Evolutionary conservation across 2,329 filamentous ascomycete species (phyloP), one percentile per base, ranked within the genome.

Genomic region (Botrytis paeoniae): DNA sequence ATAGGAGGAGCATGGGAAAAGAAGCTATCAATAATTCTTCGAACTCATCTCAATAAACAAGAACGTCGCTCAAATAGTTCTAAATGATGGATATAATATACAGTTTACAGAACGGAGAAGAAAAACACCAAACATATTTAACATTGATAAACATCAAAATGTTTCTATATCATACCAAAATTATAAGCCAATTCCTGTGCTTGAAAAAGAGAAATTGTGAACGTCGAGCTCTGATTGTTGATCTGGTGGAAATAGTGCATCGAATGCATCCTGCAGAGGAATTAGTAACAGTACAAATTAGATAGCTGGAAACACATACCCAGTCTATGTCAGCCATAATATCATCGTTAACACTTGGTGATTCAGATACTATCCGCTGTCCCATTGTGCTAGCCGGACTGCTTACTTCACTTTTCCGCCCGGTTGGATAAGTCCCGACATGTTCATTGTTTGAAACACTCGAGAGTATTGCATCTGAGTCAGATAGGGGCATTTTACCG

Each of bases 271-370:
- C 78, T 71, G 32, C n/a, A 6, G 77, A 51, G 16, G 43, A 35
- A 20, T 51, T 18, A 60, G 41, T 20, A 22, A 66, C 35, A n/a
- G 32, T 1, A 57, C 18, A 68, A 16, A n/a, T 18, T 29, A 29
- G 29, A 68, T 70, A 29, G 45, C 60, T 32, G 69, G 74, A 57
- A 35, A 84, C 88, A 83, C 81, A 91, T 89, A 65, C 70, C 90
- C 89, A 92, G 76, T 92, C 89, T 75, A 92, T 88, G 72, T 88
- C 87, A 59, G 89, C 82, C 81, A 85, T 84, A 54, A 83, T 77
- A 75, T 81, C 81, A 74, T 77, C 81, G 35, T 51, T 37, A 4
- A 57, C 25, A 39, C 29, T 63, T 48, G 35, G 9, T 57, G 59
- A 37, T 39, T 39, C 59, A 43, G 66, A 37, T 16, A 48, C 39